These are phyloP conservation scores for Letharia columbiana DNA, from an alignment of 495 filamentous ascomycete species.

Conservation along the genomic window DNA sequence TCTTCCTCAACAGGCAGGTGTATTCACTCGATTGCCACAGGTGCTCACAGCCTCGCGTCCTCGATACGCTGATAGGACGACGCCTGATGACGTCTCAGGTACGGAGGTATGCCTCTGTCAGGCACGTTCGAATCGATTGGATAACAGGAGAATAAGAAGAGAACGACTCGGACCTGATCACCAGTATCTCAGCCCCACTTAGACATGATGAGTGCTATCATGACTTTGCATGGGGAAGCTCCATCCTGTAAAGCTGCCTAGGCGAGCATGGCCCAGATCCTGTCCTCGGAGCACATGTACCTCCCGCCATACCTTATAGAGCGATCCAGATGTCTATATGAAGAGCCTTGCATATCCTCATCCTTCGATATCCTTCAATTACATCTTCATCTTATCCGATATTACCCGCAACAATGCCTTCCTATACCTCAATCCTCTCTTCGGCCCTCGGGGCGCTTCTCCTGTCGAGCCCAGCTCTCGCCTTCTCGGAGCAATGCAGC, in stretches of 20 bases:
- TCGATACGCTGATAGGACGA: background rate
- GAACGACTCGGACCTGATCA: background rate
- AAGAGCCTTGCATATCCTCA: constrained; percentile 1
- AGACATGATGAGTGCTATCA: background rate
- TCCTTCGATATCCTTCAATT: background rate
- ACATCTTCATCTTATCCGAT: background rate
- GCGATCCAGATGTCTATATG: background rate
- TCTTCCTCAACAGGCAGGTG: constrained; percentile 5
- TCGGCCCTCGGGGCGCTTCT: background rate
- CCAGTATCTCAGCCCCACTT: background rate
- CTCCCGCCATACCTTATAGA: background rate
- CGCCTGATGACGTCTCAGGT: constrained; percentile 1
- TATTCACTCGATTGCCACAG: background rate
- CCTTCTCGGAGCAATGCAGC: constrained; percentile 4
- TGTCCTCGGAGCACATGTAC: background rate
- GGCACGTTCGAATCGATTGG: constrained; percentile 4
- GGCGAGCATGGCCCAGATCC: background rate
- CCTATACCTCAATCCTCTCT: background rate
- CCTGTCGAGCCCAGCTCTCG: constrained; percentile 1
- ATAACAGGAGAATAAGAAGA: too few relatives aligned
- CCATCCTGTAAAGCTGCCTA: background rate
- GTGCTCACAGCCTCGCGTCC: background rate
- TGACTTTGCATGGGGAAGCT: background rate
- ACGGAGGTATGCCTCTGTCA: constrained; percentile 2
- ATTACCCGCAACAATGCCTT: background rate